phyloP scores from a whole-genome alignment of 148 eudicot species.

The Agrostemma githago region DNA sequence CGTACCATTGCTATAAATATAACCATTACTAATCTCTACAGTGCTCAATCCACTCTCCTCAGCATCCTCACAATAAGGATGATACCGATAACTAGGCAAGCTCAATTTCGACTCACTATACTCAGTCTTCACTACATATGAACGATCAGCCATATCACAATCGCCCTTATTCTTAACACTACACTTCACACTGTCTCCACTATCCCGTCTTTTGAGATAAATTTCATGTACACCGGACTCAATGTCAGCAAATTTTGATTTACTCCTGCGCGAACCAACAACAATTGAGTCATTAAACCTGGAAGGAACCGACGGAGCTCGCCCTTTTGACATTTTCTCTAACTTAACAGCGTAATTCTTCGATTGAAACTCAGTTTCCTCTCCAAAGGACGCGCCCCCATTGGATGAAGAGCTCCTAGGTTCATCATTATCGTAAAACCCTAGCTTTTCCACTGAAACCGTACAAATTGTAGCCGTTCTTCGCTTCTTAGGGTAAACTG shows the following conservation, averaged over 20 bases:
- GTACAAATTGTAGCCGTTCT: slow-evolving; percentile 21
- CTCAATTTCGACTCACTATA: slow-evolving; percentile 28
- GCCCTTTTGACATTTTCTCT: slow-evolving; percentile 20
- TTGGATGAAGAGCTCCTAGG: slow-evolving; percentile 30
- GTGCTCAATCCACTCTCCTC: slow-evolving; percentile 38
- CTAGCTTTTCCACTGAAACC: slow-evolving; percentile 18
- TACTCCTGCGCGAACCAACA: slow-evolving; percentile 25
- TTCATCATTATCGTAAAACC: slow-evolving; percentile 22
- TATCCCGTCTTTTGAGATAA: slow-evolving; percentile 39
- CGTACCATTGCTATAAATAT: slow-evolving; percentile 22
- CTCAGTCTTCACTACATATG: slow-evolving; percentile 33
- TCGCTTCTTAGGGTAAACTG: slow-evolving; percentile 34
- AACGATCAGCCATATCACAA: neutral
- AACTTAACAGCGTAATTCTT: slow-evolving; percentile 13
- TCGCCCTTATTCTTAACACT: slow-evolving; percentile 6
- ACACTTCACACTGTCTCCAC: slow-evolving; percentile 15
- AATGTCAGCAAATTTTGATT: slow-evolving; percentile 29
- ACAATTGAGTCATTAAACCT: slow-evolving; percentile 39
- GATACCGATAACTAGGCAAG: slow-evolving; percentile 36
- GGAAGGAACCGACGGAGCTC: slow-evolving; percentile 41
- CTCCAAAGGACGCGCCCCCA: slow-evolving; percentile 32
- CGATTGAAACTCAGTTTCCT: slow-evolving; percentile 30
- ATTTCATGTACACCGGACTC: slow-evolving; percentile 37
- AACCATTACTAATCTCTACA: slow-evolving; percentile 25
- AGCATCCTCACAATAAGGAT: slow-evolving; percentile 42